A percentile compares a stretch with the other conserved stretches of the same genome.
Evolutionary conservation across 257 asterid genomes (phyloP).

Genomic region (Solanum dulcamara): DNA sequence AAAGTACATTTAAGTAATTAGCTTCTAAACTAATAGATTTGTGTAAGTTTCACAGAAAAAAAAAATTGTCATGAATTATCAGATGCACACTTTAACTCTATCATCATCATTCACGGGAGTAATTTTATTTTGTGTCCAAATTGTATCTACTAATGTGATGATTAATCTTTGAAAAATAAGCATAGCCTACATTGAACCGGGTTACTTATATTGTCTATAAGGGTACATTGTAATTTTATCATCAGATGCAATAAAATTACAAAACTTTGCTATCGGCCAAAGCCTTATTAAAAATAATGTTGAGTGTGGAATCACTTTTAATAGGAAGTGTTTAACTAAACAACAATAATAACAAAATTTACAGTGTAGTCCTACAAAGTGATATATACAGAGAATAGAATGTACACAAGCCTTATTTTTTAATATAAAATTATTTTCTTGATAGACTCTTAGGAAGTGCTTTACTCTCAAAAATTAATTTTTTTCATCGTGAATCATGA

Average conservation of each 20-base stretch:
- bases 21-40: too few species aligned
- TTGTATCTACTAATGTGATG: background rate
- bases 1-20: too few species aligned
- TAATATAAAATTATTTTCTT: too few species aligned
- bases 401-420: fast-evolving
- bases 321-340: background rate
- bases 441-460: background rate
- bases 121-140: background rate
- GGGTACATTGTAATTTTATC: background rate
- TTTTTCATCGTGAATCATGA: too few species aligned
- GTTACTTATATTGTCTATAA: background rate
- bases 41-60: too few species aligned
- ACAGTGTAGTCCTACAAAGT: too few species aligned
- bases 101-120: too few species aligned
- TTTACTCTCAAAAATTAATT: too few species aligned
- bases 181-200: background rate
- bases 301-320: background rate
- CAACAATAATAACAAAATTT: too few species aligned
- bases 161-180: background rate
- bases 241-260: background rate
- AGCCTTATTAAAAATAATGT: background rate
- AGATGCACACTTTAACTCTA: background rate
- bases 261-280: background rate
- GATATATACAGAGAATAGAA: too few species aligned
- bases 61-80: background rate